phyloP scores from a whole-genome alignment of 2,329 filamentous ascomycete genomes.

The Metarhizium rileyi region DNA sequence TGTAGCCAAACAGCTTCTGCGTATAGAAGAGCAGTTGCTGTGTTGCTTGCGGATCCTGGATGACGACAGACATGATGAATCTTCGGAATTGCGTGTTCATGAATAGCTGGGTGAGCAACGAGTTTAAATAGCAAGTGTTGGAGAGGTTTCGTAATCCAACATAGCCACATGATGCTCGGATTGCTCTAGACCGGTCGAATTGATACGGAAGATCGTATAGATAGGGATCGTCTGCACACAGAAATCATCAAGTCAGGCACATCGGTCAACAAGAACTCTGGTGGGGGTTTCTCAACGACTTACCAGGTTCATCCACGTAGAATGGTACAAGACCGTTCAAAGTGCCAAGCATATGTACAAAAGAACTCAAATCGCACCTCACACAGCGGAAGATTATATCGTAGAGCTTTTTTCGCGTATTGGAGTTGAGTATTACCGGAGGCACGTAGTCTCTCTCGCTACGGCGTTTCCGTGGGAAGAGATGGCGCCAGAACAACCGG shows the following conservation, averaged over 20 bases:
- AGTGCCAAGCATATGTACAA: constrained; percentile 38
- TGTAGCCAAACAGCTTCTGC: constrained; percentile 69
- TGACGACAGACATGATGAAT: constrained; percentile 63
- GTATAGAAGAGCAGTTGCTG: constrained; percentile 68
- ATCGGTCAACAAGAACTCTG: neutral
- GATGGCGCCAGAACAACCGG: constrained; percentile 50
- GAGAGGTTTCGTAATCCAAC: constrained; percentile 86
- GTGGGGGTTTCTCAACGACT: neutral
- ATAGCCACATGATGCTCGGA: constrained; percentile 73
- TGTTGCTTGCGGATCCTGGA: constrained; percentile 42
- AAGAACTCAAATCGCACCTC: constrained; percentile 38
- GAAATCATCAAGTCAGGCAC: neutral
- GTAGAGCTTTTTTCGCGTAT: constrained; percentile 50
- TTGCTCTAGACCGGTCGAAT: constrained; percentile 56
- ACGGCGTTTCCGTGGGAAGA: constrained; percentile 43
- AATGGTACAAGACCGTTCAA: constrained; percentile 26
- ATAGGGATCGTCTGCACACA: constrained; percentile 36
- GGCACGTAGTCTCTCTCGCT: constrained; percentile 19
- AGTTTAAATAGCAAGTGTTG: constrained; percentile 97
- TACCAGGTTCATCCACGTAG: constrained; percentile 30
- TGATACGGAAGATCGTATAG: constrained; percentile 49
- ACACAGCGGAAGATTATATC: constrained; percentile 49
- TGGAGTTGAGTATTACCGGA: constrained; percentile 37
- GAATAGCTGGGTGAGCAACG: constrained; percentile 85
- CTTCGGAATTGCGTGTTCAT: constrained; percentile 85